phyloP scores from a whole-genome alignment of 2,329 filamentous ascomycete species.

The Talaromyces rugulosus region DNA sequence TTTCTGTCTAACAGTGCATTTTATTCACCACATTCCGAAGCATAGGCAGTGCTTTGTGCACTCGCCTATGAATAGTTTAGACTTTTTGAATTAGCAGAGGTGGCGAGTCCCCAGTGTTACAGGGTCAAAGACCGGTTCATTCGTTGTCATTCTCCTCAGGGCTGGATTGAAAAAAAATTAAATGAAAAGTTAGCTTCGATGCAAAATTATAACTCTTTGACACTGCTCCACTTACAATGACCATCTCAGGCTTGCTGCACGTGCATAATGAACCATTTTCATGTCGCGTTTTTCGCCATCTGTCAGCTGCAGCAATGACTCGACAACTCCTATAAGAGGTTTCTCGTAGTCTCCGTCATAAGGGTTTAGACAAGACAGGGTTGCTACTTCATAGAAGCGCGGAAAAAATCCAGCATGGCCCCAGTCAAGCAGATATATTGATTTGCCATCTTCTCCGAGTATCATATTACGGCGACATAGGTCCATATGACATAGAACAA shows the following conservation, averaged over 20 bases:
- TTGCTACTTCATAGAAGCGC: not conserved
- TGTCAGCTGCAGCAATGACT: not conserved
- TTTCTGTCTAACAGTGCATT: too few species aligned
- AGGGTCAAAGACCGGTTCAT: too few species aligned
- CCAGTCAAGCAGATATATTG: conserved; percentile 1
- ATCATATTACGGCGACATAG: conserved; percentile 8
- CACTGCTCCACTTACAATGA: not conserved
- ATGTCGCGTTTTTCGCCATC: not conserved
- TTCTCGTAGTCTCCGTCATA: not conserved
- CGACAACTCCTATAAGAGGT: not conserved
- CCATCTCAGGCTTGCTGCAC: not conserved
- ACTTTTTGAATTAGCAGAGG: too few species aligned
- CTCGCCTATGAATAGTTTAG: too few species aligned
- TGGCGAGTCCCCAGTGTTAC: too few species aligned
- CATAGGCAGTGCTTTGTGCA: too few species aligned
- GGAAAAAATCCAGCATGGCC: not conserved
- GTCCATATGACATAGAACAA: conserved; percentile 9
- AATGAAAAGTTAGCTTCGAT: too few species aligned
- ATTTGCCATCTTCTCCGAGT: conserved; percentile 11
- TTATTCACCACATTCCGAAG: too few species aligned
- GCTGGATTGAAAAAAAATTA: too few species aligned
- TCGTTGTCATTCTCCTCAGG: too few species aligned
- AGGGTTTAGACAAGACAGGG: not conserved
- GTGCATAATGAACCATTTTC: not conserved
- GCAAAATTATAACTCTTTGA: too few species aligned